phyloP scores from a whole-genome alignment of 2,329 filamentous ascomycete genomes.

The Fusarium marasasianum region DNA sequence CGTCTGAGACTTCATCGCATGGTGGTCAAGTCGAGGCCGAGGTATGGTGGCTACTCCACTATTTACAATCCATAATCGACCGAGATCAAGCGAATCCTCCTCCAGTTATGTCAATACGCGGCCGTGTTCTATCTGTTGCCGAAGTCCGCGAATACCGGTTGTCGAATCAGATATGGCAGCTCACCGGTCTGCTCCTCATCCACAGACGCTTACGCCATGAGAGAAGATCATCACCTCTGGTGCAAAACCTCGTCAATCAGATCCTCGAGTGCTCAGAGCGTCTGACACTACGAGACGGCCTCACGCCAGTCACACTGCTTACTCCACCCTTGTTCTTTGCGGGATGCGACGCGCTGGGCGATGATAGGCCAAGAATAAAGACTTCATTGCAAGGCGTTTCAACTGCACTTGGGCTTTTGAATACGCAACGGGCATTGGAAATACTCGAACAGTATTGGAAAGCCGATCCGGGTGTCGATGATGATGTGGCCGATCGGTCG shows the following conservation, averaged over 20 bases:
- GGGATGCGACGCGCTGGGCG: conserved; percentile 21
- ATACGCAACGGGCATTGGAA: conserved; percentile 25
- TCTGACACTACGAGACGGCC: conserved; percentile 23
- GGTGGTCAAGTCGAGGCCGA: background rate
- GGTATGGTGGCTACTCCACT: conserved; percentile 18
- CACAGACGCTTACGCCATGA: conserved; percentile 22
- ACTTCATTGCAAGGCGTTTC: conserved; percentile 21
- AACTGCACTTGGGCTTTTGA: conserved; percentile 13
- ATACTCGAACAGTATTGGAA: conserved; percentile 25
- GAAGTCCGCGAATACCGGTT: conserved; percentile 27
- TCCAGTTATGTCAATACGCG: conserved; percentile 20
- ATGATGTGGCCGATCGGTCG: conserved; percentile 15
- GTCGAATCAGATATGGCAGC: conserved; percentile 33
- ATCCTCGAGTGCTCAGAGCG: conserved; percentile 15
- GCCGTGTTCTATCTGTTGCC: conserved; percentile 2
- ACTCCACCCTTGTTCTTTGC: conserved; percentile 30
- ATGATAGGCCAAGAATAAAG: conserved; percentile 21
- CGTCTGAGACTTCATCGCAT: background rate
- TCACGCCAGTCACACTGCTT: conserved; percentile 23
- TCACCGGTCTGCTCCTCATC: conserved; percentile 23
- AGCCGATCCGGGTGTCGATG: conserved; percentile 13
- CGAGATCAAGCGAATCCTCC: conserved; percentile 16
- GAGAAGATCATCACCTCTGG: conserved; percentile 4
- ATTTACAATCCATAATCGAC: conserved; percentile 22
- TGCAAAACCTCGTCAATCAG: conserved; percentile 12